Base-by-base conservation (phyloP, 2,329 filamentous ascomycete species). In the Pseudovirgaria hyperparasitica region DNA sequence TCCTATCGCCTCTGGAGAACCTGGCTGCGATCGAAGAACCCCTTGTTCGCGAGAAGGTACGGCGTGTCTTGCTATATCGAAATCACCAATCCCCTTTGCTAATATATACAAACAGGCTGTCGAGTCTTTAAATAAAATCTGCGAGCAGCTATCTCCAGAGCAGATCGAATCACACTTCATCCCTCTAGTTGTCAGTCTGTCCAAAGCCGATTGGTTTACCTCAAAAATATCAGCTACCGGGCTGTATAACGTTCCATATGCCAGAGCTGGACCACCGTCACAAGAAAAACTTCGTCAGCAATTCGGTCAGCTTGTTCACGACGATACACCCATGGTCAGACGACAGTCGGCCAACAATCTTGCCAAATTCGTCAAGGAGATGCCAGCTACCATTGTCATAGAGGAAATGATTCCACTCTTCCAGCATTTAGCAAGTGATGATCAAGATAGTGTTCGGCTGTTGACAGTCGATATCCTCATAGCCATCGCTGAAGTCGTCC, bases 161-260 rank as follows among this genome's bases (percentile, higher is more conserved):
- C 90, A 98, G 64, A 78, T 96, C 52, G 90, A 98, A 66, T 82
- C 94, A 48, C 82, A 86, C 60, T 96, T 96, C 63, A 87, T 98
- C 43, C 90, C 90, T 36, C 77, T 98, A 50, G 86, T 86, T 33
- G 73, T 92, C 50, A 84, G 90, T 52, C 81, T 98, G 35, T 92
- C 90, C 40, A 98, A 96, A 70, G 90, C 90, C 60, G 90, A 98
- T 62, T 98, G 90, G 90, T 98, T 98, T 60, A 98, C 90, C 31
- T 96, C 90, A 39, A 98, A 96, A 64, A 90, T 98, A 39, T 98
- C 90, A 17, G 90, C 87, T 36, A 93, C 87, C 39, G 90, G 90
- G 37, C 78, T 98, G 37, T 98, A 87, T 65, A 90, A 82, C 53
- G 73, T 76, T 25, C 87, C 90, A 39, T 98, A 98, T 66, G 79